Conservation (phyloP, 2,329 filamentous ascomycete species). For the Mycosphaerella sp. region DNA sequence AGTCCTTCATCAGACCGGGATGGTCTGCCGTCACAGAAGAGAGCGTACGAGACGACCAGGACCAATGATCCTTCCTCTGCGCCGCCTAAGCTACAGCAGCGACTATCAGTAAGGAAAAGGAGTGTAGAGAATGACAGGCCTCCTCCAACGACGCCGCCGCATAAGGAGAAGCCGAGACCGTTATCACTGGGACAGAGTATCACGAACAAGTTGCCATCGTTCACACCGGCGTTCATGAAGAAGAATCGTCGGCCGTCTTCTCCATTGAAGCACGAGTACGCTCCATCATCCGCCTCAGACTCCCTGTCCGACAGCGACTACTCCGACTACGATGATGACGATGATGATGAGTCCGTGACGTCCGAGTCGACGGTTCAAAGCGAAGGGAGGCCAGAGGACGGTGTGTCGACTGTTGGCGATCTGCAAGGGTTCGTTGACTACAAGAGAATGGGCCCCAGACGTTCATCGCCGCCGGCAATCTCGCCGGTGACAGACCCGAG, state of each 20-base stretch:
- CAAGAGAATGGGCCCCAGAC: constrained; percentile 33
- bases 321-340: constrained; percentile 46
- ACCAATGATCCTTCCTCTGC: constrained; percentile 29
- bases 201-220: constrained; percentile 28
- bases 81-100: constrained; percentile 34
- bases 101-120: constrained; percentile 14
- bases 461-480: constrained; percentile 16
- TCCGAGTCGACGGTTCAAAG: constrained; percentile 46
- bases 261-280: constrained; percentile 93
- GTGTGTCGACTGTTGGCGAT: constrained; percentile 28
- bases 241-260: constrained; percentile 73
- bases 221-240: constrained; percentile 35
- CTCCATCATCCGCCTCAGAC: constrained; percentile 69
- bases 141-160: constrained; percentile 31
- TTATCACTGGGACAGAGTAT: constrained; percentile 25
- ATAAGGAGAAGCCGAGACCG: constrained; percentile 17
- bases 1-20: constrained; percentile 26
- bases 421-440: constrained; percentile 34
- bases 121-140: constrained; percentile 20
- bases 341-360: constrained; percentile 45
- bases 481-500: constrained; percentile 17
- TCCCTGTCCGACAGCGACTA: constrained; percentile 54
- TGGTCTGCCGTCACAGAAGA: constrained; percentile 19
- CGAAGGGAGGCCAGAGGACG: constrained; percentile 11
- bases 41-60: constrained; percentile 11